Evolutionary conservation across 768 basidiomycete species (phyloP), one percentile per base, ranked within the genome.

Genomic region (Collybiopsis luxurians): DNA sequence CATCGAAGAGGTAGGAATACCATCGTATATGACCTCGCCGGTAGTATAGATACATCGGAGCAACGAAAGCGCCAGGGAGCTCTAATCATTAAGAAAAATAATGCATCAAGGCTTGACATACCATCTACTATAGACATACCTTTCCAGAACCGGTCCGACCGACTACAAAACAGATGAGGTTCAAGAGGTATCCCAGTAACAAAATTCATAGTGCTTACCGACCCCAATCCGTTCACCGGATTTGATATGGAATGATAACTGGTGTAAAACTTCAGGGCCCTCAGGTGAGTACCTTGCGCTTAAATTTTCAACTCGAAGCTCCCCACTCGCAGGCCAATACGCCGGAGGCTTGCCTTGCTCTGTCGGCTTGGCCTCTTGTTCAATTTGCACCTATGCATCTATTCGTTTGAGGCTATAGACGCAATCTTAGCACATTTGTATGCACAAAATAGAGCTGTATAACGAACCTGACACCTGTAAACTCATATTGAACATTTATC

Each of bases 271-370:
- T n/a, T n/a, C n/a, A n/a, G n/a, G n/a, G n/a, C n/a, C n/a, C 44
- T 77, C 77, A 52, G 58, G 55, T 13, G 67, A 69, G 59, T 77
- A 76, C 12, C 67, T 60, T 4, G 79, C 80, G n/a, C 67, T 72
- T 0, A 81, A 68, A 30, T 75, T 73, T 27, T 82, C 72, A 6
- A 81, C 73, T 7, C 62, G 55, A 36, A 82, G 67, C 5, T 69
- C 62, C 2, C 81, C 81, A 9, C 74, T 77, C 0, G 78, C 66
- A 1, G 81, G 81, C 81, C 81, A 83, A 50, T 78, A 74, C 0
- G 81, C 80, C 2, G 81, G 79, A 4, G 81, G 80, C 42, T 69
- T 64, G n/a, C 77, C 76, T 5, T 59, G 53, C 2, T 57, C 53
- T 0, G 66, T 66, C 0, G 71, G 56, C 52, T 67, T 63, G 1